phyloP scores from a whole-genome alignment of 176 grass and related monocot species.

The Oryza glumipatula region DNA sequence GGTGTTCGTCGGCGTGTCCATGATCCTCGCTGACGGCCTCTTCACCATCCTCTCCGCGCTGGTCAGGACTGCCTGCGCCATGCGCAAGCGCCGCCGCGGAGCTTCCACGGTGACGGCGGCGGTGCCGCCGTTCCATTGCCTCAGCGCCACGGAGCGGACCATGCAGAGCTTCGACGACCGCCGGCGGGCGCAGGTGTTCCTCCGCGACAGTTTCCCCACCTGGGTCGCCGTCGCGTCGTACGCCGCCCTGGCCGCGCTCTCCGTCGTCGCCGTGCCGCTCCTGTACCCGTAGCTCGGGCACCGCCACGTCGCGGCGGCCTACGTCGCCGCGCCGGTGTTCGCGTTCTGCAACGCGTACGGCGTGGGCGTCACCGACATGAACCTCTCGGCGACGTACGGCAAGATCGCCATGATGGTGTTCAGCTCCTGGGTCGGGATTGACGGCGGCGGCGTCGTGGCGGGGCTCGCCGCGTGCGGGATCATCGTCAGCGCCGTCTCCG shows the following conservation, averaged over 20 bases:
- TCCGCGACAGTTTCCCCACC: constrained; percentile 38
- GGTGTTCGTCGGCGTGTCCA: constrained; percentile 52
- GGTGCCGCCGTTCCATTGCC: constrained; percentile 7
- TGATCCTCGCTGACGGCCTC: constrained; percentile 56
- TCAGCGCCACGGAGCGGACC: background rate
- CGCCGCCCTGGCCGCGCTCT: constrained; percentile 17
- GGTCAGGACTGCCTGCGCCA: constrained; percentile 31
- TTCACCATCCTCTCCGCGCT: constrained; percentile 36
- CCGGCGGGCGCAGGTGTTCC: constrained; percentile 13
- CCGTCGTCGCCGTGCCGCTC: constrained; percentile 31
- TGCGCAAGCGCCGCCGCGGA: constrained; percentile 18
- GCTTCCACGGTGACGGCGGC: background rate
- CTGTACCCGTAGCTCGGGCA: constrained; percentile 39
- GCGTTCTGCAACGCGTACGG: constrained; percentile 53
- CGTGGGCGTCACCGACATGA: constrained; percentile 45
- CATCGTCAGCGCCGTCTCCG: constrained; percentile 47
- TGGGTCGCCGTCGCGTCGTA: constrained; percentile 24
- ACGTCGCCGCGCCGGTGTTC: constrained; percentile 37
- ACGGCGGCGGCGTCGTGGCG: constrained; percentile 35
- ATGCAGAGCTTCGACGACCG: constrained; percentile 40
- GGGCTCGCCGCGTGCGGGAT: constrained; percentile 42
- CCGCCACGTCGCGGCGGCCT: constrained; percentile 37
- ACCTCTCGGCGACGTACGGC: constrained; percentile 34
- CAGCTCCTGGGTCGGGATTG: constrained; percentile 33
- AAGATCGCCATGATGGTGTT: constrained; percentile 45